Percentiles rank a stretch among this genome's conserved stretches.
phyloP scores from a whole-genome alignment of 768 basidiomycete genomes.

The Gloeopeniophorella convolvens region DNA sequence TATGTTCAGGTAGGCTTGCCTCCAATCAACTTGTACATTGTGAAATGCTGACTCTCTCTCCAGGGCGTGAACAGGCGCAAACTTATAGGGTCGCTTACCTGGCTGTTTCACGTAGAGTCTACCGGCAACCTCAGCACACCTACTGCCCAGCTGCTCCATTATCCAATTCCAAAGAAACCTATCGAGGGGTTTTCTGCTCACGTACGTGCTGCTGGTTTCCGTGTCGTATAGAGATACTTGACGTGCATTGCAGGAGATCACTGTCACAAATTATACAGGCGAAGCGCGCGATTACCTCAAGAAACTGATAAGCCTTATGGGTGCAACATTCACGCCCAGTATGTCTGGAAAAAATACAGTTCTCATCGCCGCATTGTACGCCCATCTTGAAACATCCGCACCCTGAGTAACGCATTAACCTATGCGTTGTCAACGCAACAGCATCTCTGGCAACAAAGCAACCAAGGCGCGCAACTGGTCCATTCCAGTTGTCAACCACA shows the following conservation, averaged over 20 bases:
- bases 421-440: slow-evolving; percentile 4
- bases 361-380: slow-evolving; percentile 80
- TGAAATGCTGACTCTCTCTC: background rate
- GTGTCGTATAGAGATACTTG: background rate
- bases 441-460: slow-evolving; percentile 44
- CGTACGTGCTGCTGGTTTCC: slow-evolving; percentile 38
- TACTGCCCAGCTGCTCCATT: slow-evolving; percentile 74
- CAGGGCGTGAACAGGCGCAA: slow-evolving; percentile 56
- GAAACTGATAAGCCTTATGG: slow-evolving; percentile 69
- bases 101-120: slow-evolving; percentile 76
- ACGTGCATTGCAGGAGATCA: slow-evolving; percentile 49
- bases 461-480: slow-evolving; percentile 71
- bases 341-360: slow-evolving; percentile 75
- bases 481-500: slow-evolving; percentile 83
- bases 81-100: slow-evolving; percentile 71
- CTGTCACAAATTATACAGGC: slow-evolving; percentile 86
- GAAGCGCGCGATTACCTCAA: slow-evolving; percentile 84
- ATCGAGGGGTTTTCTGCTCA: slow-evolving; percentile 55
- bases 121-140: slow-evolving; percentile 56
- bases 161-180: slow-evolving; percentile 60
- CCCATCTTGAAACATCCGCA: slow-evolving; percentile 13
- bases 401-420: background rate
- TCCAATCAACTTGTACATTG: background rate
- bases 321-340: slow-evolving; percentile 74
- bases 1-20: slow-evolving; percentile 51